A percentile compares a stretch with the other conserved stretches of the same genome.
These are phyloP conservation scores for Rehmannia glutinosa DNA, from an alignment of 257 asterid species.

Conservation along the genomic window DNA sequence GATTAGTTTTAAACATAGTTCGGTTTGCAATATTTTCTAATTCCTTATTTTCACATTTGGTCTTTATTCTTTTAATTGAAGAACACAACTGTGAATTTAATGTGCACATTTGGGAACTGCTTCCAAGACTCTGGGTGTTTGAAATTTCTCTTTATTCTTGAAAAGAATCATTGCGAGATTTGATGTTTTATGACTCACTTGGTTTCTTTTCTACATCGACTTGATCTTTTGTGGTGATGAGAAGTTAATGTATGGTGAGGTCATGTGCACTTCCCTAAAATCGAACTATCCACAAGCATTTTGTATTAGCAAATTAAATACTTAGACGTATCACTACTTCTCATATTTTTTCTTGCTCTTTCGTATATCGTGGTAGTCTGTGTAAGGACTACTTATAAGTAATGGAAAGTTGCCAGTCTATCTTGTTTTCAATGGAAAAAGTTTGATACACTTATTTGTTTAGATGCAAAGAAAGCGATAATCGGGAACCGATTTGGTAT, in stretches of 20 bases:
- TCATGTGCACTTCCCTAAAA: neutral
- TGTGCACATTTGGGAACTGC: neutral
- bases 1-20: neutral
- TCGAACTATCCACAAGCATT: neutral
- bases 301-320: neutral
- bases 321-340: neutral
- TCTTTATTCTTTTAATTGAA: no score
- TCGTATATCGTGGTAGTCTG: neutral
- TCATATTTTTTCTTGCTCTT: neutral
- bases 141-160: neutral
- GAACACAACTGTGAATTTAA: no score
- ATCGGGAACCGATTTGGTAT: no score
- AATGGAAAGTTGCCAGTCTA: neutral
- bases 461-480: no score
- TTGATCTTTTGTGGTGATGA: neutral
- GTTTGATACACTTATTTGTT: no score
- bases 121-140: conserved; percentile 3
- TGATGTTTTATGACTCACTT: neutral
- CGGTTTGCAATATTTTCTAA: neutral
- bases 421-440: neutral
- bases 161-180: neutral
- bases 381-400: neutral
- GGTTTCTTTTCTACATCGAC: neutral
- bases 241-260: neutral
- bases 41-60: no score